Evolutionary conservation across 2,329 filamentous ascomycete species (phyloP).

Genomic region (Venturia carpophila): DNA sequence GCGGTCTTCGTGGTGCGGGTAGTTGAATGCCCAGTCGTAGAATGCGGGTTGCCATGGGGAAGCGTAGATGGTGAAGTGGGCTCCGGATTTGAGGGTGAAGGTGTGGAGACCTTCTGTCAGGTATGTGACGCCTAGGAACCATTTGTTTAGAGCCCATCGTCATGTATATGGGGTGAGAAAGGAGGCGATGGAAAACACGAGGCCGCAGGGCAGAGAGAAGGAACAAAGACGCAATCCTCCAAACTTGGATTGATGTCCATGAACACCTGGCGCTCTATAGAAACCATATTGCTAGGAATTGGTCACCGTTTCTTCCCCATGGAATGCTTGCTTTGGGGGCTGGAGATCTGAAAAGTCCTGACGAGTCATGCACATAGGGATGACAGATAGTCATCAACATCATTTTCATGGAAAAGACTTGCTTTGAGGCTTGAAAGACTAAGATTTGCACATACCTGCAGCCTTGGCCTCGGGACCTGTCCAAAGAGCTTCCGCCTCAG

Average conservation of each 20-base stretch:
- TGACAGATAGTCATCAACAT: no score
- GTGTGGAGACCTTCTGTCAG: slow-evolving; percentile 36
- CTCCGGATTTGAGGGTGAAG: slow-evolving; percentile 43
- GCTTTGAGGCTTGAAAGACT: not conserved
- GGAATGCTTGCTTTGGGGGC: no score
- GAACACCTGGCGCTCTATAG: not conserved
- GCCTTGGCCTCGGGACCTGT: slow-evolving; percentile 35
- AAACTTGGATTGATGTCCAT: not conserved
- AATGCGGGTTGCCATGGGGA: slow-evolving; percentile 51
- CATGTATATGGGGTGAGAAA: not conserved
- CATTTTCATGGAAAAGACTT: no score
- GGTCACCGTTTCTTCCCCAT: not conserved
- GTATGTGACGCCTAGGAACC: slow-evolving; percentile 24
- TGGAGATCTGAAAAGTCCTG: no score
- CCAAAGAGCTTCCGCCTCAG: slow-evolving; percentile 39
- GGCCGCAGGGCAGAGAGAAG: not conserved
- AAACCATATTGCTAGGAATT: not conserved
- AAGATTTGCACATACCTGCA: slow-evolving; percentile 23
- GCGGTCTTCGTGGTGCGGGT: slow-evolving; percentile 43
- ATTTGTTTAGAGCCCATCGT: not conserved
- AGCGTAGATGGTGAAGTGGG: slow-evolving; percentile 45
- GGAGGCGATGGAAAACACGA: not conserved
- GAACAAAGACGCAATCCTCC: not conserved
- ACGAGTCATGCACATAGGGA: no score
- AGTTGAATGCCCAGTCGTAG: slow-evolving; percentile 49